A percentile compares a stretch with the other conserved stretches of the same genome.
phyloP scores from a whole-genome alignment of 78 protist species.

The Cavenderia fasciculata region DNA sequence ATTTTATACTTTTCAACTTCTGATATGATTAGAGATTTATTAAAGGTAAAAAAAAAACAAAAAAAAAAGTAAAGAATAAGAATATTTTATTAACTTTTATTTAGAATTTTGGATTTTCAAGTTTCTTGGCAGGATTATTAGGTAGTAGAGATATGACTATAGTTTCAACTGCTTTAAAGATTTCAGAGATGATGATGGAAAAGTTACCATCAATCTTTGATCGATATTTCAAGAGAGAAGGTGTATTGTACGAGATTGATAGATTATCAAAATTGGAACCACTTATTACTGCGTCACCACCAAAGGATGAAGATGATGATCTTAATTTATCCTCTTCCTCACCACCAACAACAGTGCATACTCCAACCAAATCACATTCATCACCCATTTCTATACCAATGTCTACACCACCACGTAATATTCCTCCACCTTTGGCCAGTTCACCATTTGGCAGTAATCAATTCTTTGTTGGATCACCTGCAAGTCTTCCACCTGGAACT shows the following conservation, averaged over 20 bases:
- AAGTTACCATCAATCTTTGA: constrained; percentile 73
- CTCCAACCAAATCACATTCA: neutral
- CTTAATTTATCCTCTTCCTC: neutral
- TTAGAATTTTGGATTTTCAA: constrained; percentile 65
- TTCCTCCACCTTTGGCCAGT: constrained; percentile 59
- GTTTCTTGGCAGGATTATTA: constrained; percentile 72
- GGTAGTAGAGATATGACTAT: constrained; percentile 74
- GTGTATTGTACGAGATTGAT: constrained; percentile 71
- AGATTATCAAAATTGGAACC: constrained; percentile 56
- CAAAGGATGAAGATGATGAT: neutral
- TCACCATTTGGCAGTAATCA: constrained; percentile 38
- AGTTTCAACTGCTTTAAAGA: constrained; percentile 67
- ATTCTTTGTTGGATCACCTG: constrained; percentile 74
- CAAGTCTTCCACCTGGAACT: constrained; percentile 10
- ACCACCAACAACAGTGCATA: neutral
- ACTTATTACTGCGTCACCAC: neutral
- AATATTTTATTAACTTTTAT: neutral
- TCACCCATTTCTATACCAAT: constrained; percentile 49
- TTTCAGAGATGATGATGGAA: constrained; percentile 64
- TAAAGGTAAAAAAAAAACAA: too few species aligned
- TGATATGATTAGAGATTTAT: constrained; percentile 24
- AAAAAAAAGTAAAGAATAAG: neutral
- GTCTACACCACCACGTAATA: constrained; percentile 35
- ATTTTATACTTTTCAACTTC: constrained; percentile 52
- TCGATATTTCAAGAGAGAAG: constrained; percentile 74